Evolutionary conservation across 345 rosid genomes (phyloP).

Genomic region (Pseudoturritis turrita): DNA sequence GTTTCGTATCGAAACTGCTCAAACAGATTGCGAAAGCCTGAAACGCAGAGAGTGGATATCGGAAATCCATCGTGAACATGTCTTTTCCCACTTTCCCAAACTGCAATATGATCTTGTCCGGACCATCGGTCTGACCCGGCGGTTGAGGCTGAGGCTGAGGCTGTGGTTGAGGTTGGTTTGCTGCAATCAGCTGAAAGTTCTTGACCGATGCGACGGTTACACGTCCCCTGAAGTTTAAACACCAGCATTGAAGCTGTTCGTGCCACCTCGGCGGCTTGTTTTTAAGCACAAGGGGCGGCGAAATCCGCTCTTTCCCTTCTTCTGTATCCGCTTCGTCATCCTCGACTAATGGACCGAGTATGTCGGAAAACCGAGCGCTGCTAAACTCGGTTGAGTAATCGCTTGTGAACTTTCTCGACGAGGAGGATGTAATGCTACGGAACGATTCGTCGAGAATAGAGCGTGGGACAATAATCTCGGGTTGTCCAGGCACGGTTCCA

Average conservation of each 20-base stretch:
- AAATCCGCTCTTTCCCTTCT: slow-evolving; percentile 48
- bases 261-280: slow-evolving; percentile 97
- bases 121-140: slow-evolving; percentile 42
- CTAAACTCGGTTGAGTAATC: slow-evolving; percentile 68
- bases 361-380: slow-evolving; percentile 84
- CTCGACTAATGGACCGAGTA: slow-evolving; percentile 51
- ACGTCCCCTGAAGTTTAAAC: slow-evolving; percentile 88
- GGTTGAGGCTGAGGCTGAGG: slow-evolving; percentile 36
- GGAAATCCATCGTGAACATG: slow-evolving; percentile 95
- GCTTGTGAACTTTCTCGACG: slow-evolving; percentile 50
- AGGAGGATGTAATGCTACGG: slow-evolving; percentile 60
- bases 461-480: slow-evolving; percentile 64
- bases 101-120: slow-evolving; percentile 82
- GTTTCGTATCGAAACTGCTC: slow-evolving; percentile 95
- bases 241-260: slow-evolving; percentile 97
- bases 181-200: slow-evolving; percentile 91
- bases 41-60: slow-evolving; percentile 88
- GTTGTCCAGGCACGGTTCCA: slow-evolving; percentile 79
- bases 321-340: slow-evolving; percentile 33
- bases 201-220: slow-evolving; percentile 95
- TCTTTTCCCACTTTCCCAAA: slow-evolving; percentile 95
- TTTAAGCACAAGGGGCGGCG: slow-evolving; percentile 57
- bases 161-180: slow-evolving; percentile 61
- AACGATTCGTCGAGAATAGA: slow-evolving; percentile 77
- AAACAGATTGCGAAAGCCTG: slow-evolving; percentile 93